Base-by-base conservation (phyloP, 2,329 filamentous ascomycete species). In the Volutella citrinella region DNA sequence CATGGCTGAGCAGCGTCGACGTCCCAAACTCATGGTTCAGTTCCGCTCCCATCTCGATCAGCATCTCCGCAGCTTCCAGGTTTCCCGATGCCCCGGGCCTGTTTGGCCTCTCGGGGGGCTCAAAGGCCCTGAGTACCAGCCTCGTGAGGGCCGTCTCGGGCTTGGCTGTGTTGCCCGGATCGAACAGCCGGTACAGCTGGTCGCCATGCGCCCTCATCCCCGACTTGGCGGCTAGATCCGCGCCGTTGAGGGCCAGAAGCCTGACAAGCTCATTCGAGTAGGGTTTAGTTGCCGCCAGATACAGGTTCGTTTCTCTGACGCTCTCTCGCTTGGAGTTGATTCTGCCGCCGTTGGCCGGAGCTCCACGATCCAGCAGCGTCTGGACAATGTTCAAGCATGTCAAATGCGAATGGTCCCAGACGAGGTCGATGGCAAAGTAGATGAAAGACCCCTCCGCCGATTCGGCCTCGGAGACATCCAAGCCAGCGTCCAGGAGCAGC, bases 401-500 rank as follows among this genome's bases (percentile, higher is more conserved):
- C 2, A 36, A 18, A 13, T 25, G 18, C 9, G 25, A 17, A 5
- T 31, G 12, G 3, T 18, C 16, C 13, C 27, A 16, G 4, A 19
- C 18, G 19, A 23, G 23, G 10, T 20, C 19, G n/a, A 39, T 35
- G n/a, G 32, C 32, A 5, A 28, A 19, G 25, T 36, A 30, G 19
- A 30, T 32, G 14, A 34, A 24, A 5, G 31, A 38, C 3, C 31
- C 25, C 10, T 30, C 35, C 12, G 31, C 16, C 3, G 25, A 26
- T 14, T 16, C 16, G 12, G 24, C 27, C 6, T 22, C 17, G n/a
- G 32, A 15, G 10, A 34, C 23, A 17, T 33, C 32, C 8, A 39
- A n/a, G 13, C 36, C 40, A 25, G 36, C 32, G 10, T 34, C 13
- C 10, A 42, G n/a, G 9, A 40, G 40, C 14, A 34, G 27, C 13